Conservation (phyloP, 345 rosid genomes). For the Arabidopsis suecica region DNA sequence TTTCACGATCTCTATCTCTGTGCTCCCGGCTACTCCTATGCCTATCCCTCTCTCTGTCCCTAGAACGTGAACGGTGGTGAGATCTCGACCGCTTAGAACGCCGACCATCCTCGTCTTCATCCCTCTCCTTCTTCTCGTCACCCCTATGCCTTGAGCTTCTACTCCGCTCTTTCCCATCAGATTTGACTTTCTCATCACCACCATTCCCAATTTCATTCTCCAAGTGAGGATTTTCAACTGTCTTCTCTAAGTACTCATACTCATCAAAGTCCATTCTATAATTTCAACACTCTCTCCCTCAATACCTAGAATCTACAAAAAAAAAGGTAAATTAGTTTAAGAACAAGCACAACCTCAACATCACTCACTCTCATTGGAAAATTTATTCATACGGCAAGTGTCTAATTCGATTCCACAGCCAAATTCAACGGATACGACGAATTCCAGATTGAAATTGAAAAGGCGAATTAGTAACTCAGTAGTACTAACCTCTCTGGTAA, state of each 20-base stretch:
- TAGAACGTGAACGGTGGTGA: slow-evolving; percentile 64
- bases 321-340: not conserved
- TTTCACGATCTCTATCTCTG: slow-evolving; percentile 51
- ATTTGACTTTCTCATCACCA: slow-evolving; percentile 49
- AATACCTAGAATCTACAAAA: slow-evolving; percentile 26
- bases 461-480: not conserved
- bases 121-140: slow-evolving; percentile 58
- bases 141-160: slow-evolving; percentile 65
- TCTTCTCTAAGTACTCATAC: slow-evolving; percentile 91
- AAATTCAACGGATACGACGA: not conserved
- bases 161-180: slow-evolving; percentile 55
- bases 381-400: not conserved
- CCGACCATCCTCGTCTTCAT: slow-evolving; percentile 51
- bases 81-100: slow-evolving; percentile 63
- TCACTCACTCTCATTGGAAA: slow-evolving; percentile 7
- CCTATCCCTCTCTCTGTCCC: slow-evolving; percentile 79
- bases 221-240: slow-evolving; percentile 74
- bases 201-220: slow-evolving; percentile 64
- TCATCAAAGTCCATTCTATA: slow-evolving; percentile 86
- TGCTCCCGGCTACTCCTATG: slow-evolving; percentile 63
- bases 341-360: slow-evolving; percentile 8
- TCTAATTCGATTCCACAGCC: slow-evolving; percentile 13
- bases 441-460: slow-evolving; percentile 25
- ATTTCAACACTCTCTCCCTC: slow-evolving; percentile 26
- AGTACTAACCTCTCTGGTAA: slow-evolving; percentile 18